Evolutionary conservation across 2,329 filamentous ascomycete genomes (phyloP), one percentile per base, ranked within the genome.

Genomic region (Grosmannia huntii): DNA sequence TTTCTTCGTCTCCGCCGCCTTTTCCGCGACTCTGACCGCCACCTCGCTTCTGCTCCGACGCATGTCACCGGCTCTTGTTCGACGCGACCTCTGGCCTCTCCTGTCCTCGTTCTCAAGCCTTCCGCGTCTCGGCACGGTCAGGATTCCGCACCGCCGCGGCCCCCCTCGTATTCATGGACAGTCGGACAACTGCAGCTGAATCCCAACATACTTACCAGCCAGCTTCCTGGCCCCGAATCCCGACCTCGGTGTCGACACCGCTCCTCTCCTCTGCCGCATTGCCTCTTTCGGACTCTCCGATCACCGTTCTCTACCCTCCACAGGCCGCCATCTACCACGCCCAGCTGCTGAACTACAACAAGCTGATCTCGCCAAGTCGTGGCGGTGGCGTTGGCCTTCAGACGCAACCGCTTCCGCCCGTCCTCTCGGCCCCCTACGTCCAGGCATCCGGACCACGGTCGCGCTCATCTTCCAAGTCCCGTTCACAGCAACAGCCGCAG

Each of bases 341-440:
- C 57, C 81, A 83, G 69, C 77, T 86, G 58, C 75, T 81, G 56
- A 77, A 84, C 64, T 85, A 85, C 75, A 85, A 85, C 69, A 80
- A 79, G 66, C 80, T 85, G 67, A 77, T 85, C 64, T 80, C 81
- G 57, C 77, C 80, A 54, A 73, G 78, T 59, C 73, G 80, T 66
- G 68, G 70, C 61, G 71, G 71, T 33, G 66, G 80, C 65, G 78
- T 78, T 64, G 78, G 80, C 65, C 70, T 83, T 60, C 80, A 82
- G 66, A 75, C 78, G 60, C 71, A 76, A 62, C 78, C 81, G 60
- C 75, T 82, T 61, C 75, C 79, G 61, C 76, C 80, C 55, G 71
- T 80, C 60, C 69, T 83, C 62, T 80, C 80, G 57, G 72, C 79
- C 59, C 76, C 81, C 61, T 75, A 78, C 67, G 75, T 79, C 64